Evolutionary conservation across 2,329 filamentous ascomycete genomes (phyloP).

Genomic region (Monilinia laxa): DNA sequence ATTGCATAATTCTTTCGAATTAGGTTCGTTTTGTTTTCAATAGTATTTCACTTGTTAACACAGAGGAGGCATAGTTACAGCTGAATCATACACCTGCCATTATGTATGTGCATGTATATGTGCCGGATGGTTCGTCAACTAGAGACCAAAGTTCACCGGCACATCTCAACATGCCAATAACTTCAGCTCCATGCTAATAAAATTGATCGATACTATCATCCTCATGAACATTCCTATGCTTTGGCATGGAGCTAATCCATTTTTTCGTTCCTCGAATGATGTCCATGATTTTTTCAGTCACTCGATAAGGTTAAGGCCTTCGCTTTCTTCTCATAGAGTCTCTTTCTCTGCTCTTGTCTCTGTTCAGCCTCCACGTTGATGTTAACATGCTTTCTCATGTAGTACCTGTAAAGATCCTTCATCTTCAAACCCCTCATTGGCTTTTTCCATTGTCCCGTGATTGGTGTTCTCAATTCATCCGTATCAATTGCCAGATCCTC

Average conservation of each 20-base stretch:
- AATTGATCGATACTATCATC: background rate
- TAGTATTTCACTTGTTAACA: background rate
- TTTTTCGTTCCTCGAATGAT: too few species aligned
- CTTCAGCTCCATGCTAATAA: background rate
- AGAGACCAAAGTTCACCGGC: background rate
- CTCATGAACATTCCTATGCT: background rate
- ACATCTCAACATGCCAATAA: background rate
- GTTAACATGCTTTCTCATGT: slow-evolving; percentile 32
- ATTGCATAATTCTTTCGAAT: background rate
- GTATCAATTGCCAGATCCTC: slow-evolving; percentile 32
- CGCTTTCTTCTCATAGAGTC: slow-evolving; percentile 29
- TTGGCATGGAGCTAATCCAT: too few species aligned
- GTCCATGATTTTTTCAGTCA: background rate
- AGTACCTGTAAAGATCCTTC: slow-evolving; percentile 28
- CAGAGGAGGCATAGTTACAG: background rate
- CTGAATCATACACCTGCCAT: background rate
- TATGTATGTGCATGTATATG: background rate
- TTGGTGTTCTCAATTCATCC: slow-evolving; percentile 31
- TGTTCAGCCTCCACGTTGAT: slow-evolving; percentile 32
- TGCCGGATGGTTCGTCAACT: background rate
- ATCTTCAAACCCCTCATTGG: slow-evolving; percentile 30
- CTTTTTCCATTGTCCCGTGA: slow-evolving; percentile 31
- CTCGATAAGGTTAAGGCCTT: background rate
- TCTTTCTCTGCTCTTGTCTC: slow-evolving; percentile 31
- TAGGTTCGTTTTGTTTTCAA: too few species aligned